Conservation (phyloP, 805 yeast species). For the Nakazawaea ernobii region DNA sequence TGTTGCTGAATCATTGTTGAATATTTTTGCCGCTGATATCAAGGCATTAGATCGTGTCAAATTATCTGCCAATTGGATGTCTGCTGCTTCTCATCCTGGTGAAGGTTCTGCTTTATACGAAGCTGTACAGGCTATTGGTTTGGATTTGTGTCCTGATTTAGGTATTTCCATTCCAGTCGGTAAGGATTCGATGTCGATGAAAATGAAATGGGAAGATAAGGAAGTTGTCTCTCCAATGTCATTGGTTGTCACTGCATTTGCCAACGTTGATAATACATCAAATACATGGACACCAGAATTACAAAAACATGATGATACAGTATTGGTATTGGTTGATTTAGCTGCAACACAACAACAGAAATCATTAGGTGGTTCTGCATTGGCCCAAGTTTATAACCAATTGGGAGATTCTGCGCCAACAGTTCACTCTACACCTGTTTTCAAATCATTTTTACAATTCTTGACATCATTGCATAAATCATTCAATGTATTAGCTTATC, state of each 20-base stretch:
- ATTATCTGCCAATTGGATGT: constrained; percentile 98
- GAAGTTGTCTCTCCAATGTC: constrained; percentile 96
- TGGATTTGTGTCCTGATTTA: constrained; percentile 89
- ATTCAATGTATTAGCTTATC: constrained; percentile 76
- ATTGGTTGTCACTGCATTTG: constrained; percentile 85
- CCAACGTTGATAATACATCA: constrained; percentile 77
- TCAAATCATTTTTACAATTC: constrained; percentile 68
- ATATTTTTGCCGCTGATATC: constrained; percentile 85
- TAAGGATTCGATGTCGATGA: constrained; percentile 98
- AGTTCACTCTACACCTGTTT: constrained; percentile 59
- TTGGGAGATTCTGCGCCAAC: constrained; percentile 81
- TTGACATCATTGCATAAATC: constrained; percentile 65
- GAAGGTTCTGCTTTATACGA: constrained; percentile 94
- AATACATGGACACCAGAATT: constrained; percentile 95
- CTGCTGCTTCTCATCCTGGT: constrained; percentile 90
- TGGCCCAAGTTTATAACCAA: constrained; percentile 89
- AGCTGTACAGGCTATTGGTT: constrained; percentile 94
- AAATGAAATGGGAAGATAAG: constrained; percentile 92
- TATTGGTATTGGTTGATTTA: constrained; percentile 76
- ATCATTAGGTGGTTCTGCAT: constrained; percentile 88
- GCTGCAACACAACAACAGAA: constrained; percentile 40
- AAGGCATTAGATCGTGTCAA: constrained; percentile 69
- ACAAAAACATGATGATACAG: constrained; percentile 43
- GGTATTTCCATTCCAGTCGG: constrained; percentile 96
- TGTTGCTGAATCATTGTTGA: constrained; percentile 90